Evolutionary conservation across 148 eudicot genomes (phyloP).

Genomic region (Dysphania ambrosioides): DNA sequence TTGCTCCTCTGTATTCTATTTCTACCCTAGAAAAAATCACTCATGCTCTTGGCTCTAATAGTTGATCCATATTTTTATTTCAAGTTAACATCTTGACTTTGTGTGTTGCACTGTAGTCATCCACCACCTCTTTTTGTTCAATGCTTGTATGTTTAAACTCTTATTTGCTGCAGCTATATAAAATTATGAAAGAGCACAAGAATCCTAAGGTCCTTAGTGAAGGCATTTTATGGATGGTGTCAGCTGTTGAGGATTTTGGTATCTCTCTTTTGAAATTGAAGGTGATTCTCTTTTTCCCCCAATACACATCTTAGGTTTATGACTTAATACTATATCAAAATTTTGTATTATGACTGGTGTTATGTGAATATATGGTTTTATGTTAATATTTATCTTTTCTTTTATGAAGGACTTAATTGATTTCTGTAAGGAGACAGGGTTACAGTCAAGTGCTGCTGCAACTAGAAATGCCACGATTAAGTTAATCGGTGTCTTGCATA

Average conservation of each 20-base stretch:
- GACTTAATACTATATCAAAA: neutral
- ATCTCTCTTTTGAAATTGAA: slow-evolving; percentile 76
- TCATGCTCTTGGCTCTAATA: neutral
- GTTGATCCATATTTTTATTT: neutral
- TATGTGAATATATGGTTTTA: slow-evolving; percentile 1
- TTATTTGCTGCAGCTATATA: slow-evolving; percentile 54
- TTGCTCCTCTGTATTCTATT: neutral
- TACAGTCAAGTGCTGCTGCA: slow-evolving; percentile 97
- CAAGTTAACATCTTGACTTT: too few species aligned
- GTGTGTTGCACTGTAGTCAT: too few species aligned
- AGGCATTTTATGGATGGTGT: slow-evolving; percentile 91
- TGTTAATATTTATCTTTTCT: slow-evolving; percentile 1
- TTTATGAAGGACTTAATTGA: slow-evolving; percentile 78
- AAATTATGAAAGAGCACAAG: slow-evolving; percentile 97
- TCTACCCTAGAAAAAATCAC: neutral
- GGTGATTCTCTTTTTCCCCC: slow-evolving; percentile 42
- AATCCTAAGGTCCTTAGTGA: slow-evolving; percentile 99
- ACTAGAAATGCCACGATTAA: slow-evolving; percentile 95
- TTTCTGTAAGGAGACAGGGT: slow-evolving; percentile 95
- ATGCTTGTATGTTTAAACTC: neutral
- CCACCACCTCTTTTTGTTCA: neutral
- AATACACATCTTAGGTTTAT: neutral
- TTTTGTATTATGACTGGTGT: neutral
- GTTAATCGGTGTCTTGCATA: slow-evolving; percentile 85
- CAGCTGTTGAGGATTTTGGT: slow-evolving; percentile 96